These are phyloP conservation scores for Leccinum truebloodii DNA, from an alignment of 768 basidiomycete genomes.

Conservation along the genomic window DNA sequence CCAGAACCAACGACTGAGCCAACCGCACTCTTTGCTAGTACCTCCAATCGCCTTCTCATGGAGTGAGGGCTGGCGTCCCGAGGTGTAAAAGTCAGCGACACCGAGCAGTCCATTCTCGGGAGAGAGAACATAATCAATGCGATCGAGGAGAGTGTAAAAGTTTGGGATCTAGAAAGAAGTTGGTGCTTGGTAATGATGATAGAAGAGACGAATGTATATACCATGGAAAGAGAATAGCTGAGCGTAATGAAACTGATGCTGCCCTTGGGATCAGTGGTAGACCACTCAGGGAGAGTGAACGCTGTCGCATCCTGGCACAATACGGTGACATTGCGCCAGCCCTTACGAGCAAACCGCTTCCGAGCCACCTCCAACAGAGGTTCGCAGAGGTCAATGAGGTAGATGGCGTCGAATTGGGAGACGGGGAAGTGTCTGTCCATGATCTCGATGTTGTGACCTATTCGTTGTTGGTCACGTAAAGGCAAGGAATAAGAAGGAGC, in stretches of 20 bases:
- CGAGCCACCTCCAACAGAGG: slow-evolving; percentile 70
- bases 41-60: slow-evolving; percentile 67
- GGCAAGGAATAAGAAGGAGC: not conserved
- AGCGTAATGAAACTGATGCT: slow-evolving; percentile 55
- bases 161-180: slow-evolving; percentile 48
- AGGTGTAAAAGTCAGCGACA: slow-evolving; percentile 77
- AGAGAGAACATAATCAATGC: slow-evolving; percentile 63
- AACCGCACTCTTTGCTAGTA: slow-evolving; percentile 57
- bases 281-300: slow-evolving; percentile 65
- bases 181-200: not conserved
- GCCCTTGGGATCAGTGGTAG: slow-evolving; percentile 50
- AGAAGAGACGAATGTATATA: slow-evolving; percentile 14
- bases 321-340: slow-evolving; percentile 74
- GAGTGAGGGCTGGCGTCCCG: slow-evolving; percentile 52
- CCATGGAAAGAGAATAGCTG: slow-evolving; percentile 62
- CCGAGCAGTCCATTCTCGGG: slow-evolving; percentile 59
- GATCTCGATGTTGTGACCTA: slow-evolving; percentile 63
- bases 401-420: slow-evolving; percentile 62
- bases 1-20: slow-evolving; percentile 78
- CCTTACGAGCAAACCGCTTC: slow-evolving; percentile 61
- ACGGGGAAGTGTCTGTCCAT: slow-evolving; percentile 66
- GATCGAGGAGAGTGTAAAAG: slow-evolving; percentile 66
- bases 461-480: not conserved
- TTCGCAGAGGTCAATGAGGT: slow-evolving; percentile 73
- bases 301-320: slow-evolving; percentile 71